These are phyloP conservation scores for Aureobasidium pullulans DNA, from an alignment of 2,329 filamentous ascomycete genomes.

Conservation along the genomic window DNA sequence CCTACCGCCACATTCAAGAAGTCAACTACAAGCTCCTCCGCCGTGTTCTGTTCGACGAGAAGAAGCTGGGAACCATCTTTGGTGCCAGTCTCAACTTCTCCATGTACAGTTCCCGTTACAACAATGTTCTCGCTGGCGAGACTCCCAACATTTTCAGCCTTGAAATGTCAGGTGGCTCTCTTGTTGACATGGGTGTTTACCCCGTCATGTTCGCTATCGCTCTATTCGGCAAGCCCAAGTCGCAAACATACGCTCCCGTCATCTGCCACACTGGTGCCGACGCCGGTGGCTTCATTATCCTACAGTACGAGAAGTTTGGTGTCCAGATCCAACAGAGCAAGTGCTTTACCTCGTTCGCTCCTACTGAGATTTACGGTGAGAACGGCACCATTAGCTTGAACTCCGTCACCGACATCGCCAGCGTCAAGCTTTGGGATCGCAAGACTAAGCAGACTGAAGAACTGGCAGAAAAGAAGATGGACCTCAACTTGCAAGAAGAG, in stretches of 20 bases:
- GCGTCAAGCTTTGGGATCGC: constrained; percentile 35
- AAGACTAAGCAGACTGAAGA: constrained; percentile 36
- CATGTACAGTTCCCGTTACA: constrained; percentile 40
- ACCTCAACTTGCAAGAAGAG: constrained; percentile 42
- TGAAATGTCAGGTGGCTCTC: constrained; percentile 39
- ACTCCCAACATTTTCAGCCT: constrained; percentile 43
- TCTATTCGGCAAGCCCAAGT: constrained; percentile 38
- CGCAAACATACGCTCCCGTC: constrained; percentile 35
- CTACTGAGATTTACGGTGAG: constrained; percentile 42
- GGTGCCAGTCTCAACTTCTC: constrained; percentile 40
- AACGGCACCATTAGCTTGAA: constrained; percentile 40
- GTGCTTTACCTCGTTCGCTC: constrained; percentile 37
- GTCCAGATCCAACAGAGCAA: constrained; percentile 39
- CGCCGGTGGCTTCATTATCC: constrained; percentile 36
- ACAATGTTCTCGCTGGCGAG: constrained; percentile 40
- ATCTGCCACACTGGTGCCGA: constrained; percentile 40
- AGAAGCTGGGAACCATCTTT: constrained; percentile 35
- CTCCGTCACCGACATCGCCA: constrained; percentile 38
- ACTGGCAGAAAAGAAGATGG: constrained; percentile 32
- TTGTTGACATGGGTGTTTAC: constrained; percentile 45
- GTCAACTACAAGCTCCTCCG: constrained; percentile 41
- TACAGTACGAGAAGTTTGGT: constrained; percentile 38
- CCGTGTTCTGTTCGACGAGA: constrained; percentile 26
- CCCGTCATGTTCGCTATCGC: constrained; percentile 40
- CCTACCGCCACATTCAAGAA: constrained; percentile 44